Evolutionary conservation across 345 rosid species (phyloP).

Genomic region (Dipteronia sinensis): DNA sequence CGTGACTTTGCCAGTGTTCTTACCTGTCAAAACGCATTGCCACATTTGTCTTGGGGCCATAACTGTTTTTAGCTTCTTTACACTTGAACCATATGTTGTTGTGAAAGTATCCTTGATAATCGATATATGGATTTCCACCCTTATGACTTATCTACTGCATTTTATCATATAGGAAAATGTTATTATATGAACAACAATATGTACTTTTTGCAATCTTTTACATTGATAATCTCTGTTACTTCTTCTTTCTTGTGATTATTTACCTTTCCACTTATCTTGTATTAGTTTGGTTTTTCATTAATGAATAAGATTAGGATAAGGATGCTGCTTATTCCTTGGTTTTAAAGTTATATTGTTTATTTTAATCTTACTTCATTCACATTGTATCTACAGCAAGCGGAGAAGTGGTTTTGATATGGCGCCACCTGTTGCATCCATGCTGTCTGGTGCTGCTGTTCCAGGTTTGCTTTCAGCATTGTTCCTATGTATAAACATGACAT

Average conservation of each 20-base stretch:
- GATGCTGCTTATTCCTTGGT: neutral
- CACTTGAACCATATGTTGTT: neutral
- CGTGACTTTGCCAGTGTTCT: neutral
- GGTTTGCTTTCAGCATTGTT: constrained; percentile 23
- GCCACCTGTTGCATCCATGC: constrained; percentile 19
- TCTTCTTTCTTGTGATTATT: neutral
- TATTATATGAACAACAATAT: neutral
- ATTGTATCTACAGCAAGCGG: constrained; percentile 27
- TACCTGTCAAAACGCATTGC: neutral
- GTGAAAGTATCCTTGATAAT: neutral
- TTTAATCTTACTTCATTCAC: neutral
- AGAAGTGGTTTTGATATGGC: constrained; percentile 36
- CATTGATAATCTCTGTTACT: neutral
- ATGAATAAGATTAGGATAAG: neutral
- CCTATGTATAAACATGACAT: neutral
- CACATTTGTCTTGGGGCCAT: neutral
- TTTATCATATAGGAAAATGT: neutral
- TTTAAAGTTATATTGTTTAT: neutral
- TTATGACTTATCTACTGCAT: neutral
- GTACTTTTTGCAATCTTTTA: neutral
- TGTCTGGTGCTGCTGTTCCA: constrained; percentile 20
- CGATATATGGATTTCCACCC: neutral
- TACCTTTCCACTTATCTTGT: neutral
- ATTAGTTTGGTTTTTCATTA: neutral
- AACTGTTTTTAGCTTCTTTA: neutral